Evolutionary conservation across 305 asterid species (phyloP).

Genomic region (Fraxinus albicans): DNA sequence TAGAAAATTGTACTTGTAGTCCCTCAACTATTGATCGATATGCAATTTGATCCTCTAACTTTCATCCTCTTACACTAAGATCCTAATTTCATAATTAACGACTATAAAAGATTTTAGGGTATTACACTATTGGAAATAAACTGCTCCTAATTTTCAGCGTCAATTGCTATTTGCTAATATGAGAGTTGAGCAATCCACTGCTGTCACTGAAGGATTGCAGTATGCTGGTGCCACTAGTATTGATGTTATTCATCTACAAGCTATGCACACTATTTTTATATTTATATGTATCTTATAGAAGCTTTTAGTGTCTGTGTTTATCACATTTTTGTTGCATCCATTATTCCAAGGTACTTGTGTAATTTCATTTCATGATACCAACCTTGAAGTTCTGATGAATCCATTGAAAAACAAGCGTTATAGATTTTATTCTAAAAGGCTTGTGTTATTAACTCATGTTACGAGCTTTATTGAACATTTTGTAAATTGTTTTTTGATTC

Average conservation of each 20-base stretch:
- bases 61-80: too few relatives aligned
- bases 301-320: background rate
- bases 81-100: too few relatives aligned
- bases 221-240: background rate
- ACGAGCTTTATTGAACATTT: background rate
- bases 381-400: background rate
- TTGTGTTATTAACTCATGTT: too few relatives aligned
- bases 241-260: too few relatives aligned
- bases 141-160: background rate
- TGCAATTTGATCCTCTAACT: too few relatives aligned
- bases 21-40: too few relatives aligned
- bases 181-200: background rate
- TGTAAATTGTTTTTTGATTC: background rate
- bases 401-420: background rate
- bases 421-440: too few relatives aligned
- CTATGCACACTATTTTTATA: too few relatives aligned
- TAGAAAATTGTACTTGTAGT: too few relatives aligned
- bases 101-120: too few relatives aligned
- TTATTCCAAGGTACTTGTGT: conserved; percentile 4
- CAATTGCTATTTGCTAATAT: background rate
- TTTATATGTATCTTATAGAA: too few relatives aligned
- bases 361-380: background rate
- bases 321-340: background rate
- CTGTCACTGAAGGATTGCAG: conserved; percentile 1
- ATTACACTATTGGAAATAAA: background rate